These are phyloP conservation scores for Fermentozyma sake DNA, from an alignment of 1,139 yeast genomes.

Conservation along the genomic window DNA sequence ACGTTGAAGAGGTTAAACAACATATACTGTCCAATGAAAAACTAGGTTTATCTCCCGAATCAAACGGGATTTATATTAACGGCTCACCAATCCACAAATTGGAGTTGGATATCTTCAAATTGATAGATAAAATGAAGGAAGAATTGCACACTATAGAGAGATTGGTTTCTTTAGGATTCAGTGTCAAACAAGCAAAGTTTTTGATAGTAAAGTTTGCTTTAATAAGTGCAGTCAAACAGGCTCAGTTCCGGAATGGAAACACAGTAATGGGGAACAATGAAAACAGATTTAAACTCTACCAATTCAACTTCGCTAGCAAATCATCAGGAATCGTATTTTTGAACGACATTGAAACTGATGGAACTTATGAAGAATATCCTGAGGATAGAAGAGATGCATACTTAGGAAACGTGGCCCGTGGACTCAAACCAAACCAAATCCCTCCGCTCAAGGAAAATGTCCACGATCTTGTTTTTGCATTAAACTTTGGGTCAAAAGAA, in stretches of 20 bases:
- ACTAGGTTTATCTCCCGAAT: slow-evolving; percentile 31
- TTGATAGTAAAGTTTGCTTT: slow-evolving; percentile 45
- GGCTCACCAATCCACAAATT: slow-evolving; percentile 50
- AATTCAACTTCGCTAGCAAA: slow-evolving; percentile 17
- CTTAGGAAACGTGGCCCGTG: slow-evolving; percentile 17
- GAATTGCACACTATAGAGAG: slow-evolving; percentile 32
- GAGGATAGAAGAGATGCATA: slow-evolving; percentile 39
- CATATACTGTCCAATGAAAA: slow-evolving; percentile 25
- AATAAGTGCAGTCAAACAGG: slow-evolving; percentile 29
- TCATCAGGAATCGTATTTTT: slow-evolving; percentile 58
- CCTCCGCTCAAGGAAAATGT: slow-evolving; percentile 72
- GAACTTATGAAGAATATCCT: slow-evolving; percentile 45
- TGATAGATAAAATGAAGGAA: slow-evolving; percentile 28
- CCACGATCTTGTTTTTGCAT: slow-evolving; percentile 67
- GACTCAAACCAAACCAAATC: slow-evolving; percentile 49
- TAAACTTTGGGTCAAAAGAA: slow-evolving; percentile 54
- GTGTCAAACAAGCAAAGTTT: slow-evolving; percentile 29
- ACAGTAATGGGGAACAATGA: slow-evolving; percentile 31
- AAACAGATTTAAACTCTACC: slow-evolving; percentile 34
- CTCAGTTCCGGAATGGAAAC: slow-evolving; percentile 33
- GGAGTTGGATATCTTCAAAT: slow-evolving; percentile 40
- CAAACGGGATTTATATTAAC: slow-evolving; percentile 56
- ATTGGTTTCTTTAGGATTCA: slow-evolving; percentile 33
- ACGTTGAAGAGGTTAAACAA: slow-evolving; percentile 15
- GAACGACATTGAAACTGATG: slow-evolving; percentile 71